Base-by-base conservation (phyloP, 176 grass and related monocot species). In the Lolium perenne region DNA sequence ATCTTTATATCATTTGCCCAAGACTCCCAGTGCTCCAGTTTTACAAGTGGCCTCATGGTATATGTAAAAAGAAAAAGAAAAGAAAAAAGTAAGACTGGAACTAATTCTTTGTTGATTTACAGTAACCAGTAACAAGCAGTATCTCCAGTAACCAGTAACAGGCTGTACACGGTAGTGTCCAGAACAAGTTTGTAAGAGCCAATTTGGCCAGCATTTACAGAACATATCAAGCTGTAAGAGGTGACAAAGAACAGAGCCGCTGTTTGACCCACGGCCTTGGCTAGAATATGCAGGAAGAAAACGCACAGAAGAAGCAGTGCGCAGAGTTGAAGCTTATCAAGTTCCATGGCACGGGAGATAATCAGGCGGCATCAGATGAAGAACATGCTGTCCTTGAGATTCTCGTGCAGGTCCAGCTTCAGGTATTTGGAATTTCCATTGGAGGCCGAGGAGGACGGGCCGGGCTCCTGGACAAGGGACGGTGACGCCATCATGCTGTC, bases 381-480 rank as follows among this genome's bases (percentile, higher is more conserved):
- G 80, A 90, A 92, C 91, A 92, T 92, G 47, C 32, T 76, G 76
- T 87, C 15, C 82, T 81, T 76, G 22, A 92, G 5, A 32, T 90
- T 51, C 69, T 80, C 18, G 71, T 92, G 91, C 68, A 66, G 15
- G 81, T 87, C 87, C 75, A 84, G 50, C 87, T 2, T 64, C 10
- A 71, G 88, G 66, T 61, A 20, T 15, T 48, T 4, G 66, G 0
- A 61, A 74, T 29, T 8, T 6, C 50, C 87, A 7, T 55, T 15
- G 0, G 80, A 29, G 2, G 15, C 25, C 0, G 79, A 76, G 2
- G 55, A 17, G 0, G 15, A 55, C 15, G 5, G 0, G 22, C 62
- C 80, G 9, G 25, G 7, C 20, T 72, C 49, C 15, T 3, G 86
- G 38, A 25, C 22, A 69, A 60, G 87, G 8, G 81, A 73, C 22